Percentiles rank a stretch among this genome's conserved stretches.
Conservation (phyloP, 495 filamentous ascomycete species). For the Hypoxylon subgilvum region DNA sequence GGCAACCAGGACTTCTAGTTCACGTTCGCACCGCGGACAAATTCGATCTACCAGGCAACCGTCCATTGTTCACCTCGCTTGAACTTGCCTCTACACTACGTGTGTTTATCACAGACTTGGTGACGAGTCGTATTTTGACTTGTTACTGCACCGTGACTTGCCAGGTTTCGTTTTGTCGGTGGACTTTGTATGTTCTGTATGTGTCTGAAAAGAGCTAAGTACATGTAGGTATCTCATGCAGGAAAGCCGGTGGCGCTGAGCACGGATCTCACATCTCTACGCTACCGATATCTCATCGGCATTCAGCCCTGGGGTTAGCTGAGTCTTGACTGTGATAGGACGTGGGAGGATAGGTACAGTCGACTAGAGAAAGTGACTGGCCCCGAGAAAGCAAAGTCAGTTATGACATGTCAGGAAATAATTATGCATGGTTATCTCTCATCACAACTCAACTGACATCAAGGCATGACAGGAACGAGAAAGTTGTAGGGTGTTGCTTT, state of each 20-base stretch:
- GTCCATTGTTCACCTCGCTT: not conserved
- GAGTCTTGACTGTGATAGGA: not conserved
- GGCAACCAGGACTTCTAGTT: not conserved
- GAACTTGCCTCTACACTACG: not conserved
- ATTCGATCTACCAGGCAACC: not conserved
- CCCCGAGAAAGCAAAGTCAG: not conserved
- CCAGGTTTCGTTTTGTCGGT: not conserved
- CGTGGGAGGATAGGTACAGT: no score
- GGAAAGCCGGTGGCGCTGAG: no score
- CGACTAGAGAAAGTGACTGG: not conserved
- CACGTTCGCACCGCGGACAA: not conserved
- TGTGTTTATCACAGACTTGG: conserved; percentile 1
- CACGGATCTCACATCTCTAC: not conserved
- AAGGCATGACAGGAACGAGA: no score
- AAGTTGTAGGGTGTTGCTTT: no score
- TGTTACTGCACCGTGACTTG: conserved; percentile 1
- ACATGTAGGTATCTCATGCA: not conserved
- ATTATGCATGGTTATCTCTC: not conserved
- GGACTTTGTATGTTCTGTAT: not conserved
- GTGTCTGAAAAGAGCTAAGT: not conserved
- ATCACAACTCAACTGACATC: no score
- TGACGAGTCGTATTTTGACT: conserved; percentile 2
- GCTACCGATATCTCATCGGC: not conserved
- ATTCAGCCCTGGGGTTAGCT: conserved; percentile 6
- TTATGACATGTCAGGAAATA: conserved; percentile 11